Conservation (phyloP, 371 early-diverging fungal species). For the Mucor circinelloides region DNA sequence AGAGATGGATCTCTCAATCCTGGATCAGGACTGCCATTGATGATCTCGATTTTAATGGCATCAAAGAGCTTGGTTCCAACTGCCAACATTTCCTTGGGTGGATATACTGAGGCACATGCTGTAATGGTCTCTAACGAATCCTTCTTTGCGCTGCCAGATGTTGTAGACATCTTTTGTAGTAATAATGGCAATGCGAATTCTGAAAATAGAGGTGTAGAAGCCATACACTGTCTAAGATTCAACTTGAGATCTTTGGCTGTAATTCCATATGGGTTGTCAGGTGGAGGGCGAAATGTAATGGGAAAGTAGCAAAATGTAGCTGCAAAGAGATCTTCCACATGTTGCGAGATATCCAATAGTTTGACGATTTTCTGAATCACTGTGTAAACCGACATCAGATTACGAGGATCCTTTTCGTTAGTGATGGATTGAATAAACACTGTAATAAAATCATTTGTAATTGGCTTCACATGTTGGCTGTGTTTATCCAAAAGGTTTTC, state of each 20-base stretch:
- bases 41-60: slow-evolving; percentile 62
- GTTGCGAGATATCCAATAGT: slow-evolving; percentile 71
- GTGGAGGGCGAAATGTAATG: slow-evolving; percentile 94
- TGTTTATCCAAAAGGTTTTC: slow-evolving; percentile 42
- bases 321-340: slow-evolving; percentile 89
- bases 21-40: slow-evolving; percentile 47
- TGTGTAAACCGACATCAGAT: slow-evolving; percentile 83
- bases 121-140: slow-evolving; percentile 84
- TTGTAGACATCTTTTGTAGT: slow-evolving; percentile 84
- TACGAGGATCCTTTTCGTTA: slow-evolving; percentile 97
- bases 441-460: slow-evolving; percentile 67
- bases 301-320: slow-evolving; percentile 94
- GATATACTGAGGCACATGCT: slow-evolving; percentile 76
- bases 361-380: slow-evolving; percentile 64
- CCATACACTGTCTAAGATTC: slow-evolving; percentile 64
- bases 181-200: slow-evolving; percentile 79
- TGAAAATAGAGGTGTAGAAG: slow-evolving; percentile 76
- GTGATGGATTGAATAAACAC: slow-evolving; percentile 89
- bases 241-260: slow-evolving; percentile 88
- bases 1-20: slow-evolving; percentile 62
- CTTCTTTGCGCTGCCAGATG: slow-evolving; percentile 86
- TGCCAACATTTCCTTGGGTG: slow-evolving; percentile 56
- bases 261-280: slow-evolving; percentile 90
- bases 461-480: slow-evolving; percentile 27
- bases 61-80: slow-evolving; percentile 69